Evolutionary conservation across 2,329 filamentous ascomycete species (phyloP), one percentile per base, ranked within the genome.

Genomic region (Penicillium sp.): DNA sequence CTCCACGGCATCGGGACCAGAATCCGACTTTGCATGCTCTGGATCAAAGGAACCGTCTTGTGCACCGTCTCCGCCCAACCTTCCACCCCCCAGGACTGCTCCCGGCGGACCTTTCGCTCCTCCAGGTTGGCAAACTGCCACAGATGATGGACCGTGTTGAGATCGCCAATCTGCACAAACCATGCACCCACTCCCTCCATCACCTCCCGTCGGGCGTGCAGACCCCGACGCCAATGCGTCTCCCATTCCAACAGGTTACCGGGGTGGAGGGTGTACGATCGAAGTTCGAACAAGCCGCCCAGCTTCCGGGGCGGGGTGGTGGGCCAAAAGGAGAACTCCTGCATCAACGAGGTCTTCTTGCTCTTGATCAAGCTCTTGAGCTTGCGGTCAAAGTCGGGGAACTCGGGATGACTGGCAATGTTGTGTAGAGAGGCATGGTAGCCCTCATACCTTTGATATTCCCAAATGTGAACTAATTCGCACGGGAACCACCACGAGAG

Each of bases 251-350:
- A 80, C 38, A 98, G 78, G 68, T 96, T 96, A 37, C 93, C 93
- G 0, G 93, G 93, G 66, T 96, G 89, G 24, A 98, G 80, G 4
- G 90, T 96, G 75, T 98, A 98, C 1, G 93, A 96, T 45, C 93
- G 88, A 32, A 98, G 79, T 75, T 98, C 93, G 66, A 98, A 98
- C 37, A 98, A 73, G 39, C 93, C 93, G 47, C 93, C 93, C 0
- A 98, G 81, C 62, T 88, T 78, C 51, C 93, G 88, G 0, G 93
- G 93, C 4, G 90, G 80, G 0, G 89, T 91, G 3, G 93, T 98
- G 1, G 93, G 93, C 93, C 93, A 98, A 79, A 98, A 98, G 33
- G 90, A 95, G 73, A 98, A 98, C 71, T 98, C 93, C 70, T 98
- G 93, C 93, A 98, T 98, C 44, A 98, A 79, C 0, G 90, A 96